A percentile compares a stretch with the other conserved stretches of the same genome.
phyloP scores from a whole-genome alignment of 352 stramenopile species.

The Elongisporangium undulatum region DNA sequence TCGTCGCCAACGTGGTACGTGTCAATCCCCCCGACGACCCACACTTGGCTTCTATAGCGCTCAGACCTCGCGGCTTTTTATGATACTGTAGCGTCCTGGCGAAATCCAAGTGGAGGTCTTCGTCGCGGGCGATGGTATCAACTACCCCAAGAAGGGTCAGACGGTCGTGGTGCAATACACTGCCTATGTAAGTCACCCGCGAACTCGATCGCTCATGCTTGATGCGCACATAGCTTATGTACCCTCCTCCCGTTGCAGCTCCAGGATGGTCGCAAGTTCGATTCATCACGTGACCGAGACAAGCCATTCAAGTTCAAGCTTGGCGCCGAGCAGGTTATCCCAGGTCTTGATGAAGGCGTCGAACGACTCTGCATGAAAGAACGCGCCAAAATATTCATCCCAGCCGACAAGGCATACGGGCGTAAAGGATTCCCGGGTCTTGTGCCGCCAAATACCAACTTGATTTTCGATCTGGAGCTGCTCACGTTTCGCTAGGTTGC shows the following conservation, averaged over 20 bases:
- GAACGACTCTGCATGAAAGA: slow-evolving; percentile 84
- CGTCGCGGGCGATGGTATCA: slow-evolving; percentile 86
- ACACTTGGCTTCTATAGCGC: neutral
- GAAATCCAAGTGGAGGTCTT: slow-evolving; percentile 89
- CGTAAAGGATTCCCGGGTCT: slow-evolving; percentile 79
- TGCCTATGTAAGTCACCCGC: slow-evolving; percentile 48
- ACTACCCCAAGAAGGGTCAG: slow-evolving; percentile 86
- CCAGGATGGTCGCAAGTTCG: slow-evolving; percentile 71
- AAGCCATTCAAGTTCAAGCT: slow-evolving; percentile 91
- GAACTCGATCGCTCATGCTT: neutral
- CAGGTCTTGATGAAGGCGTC: slow-evolving; percentile 80
- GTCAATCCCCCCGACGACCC: neutral
- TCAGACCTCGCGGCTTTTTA: slow-evolving; percentile 1
- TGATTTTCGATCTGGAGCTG: slow-evolving; percentile 92
- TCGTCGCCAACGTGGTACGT: slow-evolving; percentile 45
- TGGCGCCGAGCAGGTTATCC: slow-evolving; percentile 86
- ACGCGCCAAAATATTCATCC: slow-evolving; percentile 84
- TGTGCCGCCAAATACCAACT: slow-evolving; percentile 90
- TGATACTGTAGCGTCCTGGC: slow-evolving; percentile 34
- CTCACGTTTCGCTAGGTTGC: slow-evolving; percentile 64
- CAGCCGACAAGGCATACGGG: slow-evolving; percentile 82
- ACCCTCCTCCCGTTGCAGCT: slow-evolving; percentile 20
- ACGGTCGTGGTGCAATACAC: slow-evolving; percentile 88
- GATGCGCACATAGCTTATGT: neutral
- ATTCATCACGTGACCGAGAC: slow-evolving; percentile 67